Percentiles rank a stretch among this genome's conserved stretches.
Evolutionary conservation across 179 eudicot genomes (phyloP).

Genomic region (Silene coronaria): DNA sequence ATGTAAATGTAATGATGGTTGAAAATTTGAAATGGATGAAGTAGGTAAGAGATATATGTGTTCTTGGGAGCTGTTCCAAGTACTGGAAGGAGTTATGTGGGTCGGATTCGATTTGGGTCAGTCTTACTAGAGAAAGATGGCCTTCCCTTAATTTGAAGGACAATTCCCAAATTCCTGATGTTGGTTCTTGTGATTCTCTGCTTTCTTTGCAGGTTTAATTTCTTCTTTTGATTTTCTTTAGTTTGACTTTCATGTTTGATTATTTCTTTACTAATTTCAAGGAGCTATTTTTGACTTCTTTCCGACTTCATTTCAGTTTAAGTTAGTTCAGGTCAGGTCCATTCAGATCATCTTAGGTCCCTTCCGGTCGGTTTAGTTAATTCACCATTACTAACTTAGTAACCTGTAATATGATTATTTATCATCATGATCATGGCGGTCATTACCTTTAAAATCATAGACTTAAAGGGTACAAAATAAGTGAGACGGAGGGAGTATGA

Average conservation of each 20-base stretch:
- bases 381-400: too few relatives aligned
- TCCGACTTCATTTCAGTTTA: too few relatives aligned
- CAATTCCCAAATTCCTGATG: neutral
- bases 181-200: neutral
- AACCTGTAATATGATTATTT: too few relatives aligned
- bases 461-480: too few relatives aligned
- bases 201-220: slow-evolving; percentile 28
- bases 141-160: slow-evolving; percentile 32
- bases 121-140: slow-evolving; percentile 56
- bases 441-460: too few relatives aligned
- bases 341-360: too few relatives aligned
- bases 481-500: neutral
- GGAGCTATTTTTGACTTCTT: too few relatives aligned
- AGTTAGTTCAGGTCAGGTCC: too few relatives aligned
- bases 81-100: slow-evolving; percentile 70
- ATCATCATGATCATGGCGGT: too few relatives aligned
- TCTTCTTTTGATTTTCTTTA: neutral
- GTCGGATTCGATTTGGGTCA: slow-evolving; percentile 60
- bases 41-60: slow-evolving; percentile 61
- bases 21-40: neutral
- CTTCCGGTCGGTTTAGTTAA: too few relatives aligned
- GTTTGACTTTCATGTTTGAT: neutral
- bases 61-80: slow-evolving; percentile 64
- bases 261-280: too few relatives aligned
- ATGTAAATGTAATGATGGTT: neutral